Conservation (phyloP, 768 basidiomycete genomes). For the Amanita rimosa region DNA sequence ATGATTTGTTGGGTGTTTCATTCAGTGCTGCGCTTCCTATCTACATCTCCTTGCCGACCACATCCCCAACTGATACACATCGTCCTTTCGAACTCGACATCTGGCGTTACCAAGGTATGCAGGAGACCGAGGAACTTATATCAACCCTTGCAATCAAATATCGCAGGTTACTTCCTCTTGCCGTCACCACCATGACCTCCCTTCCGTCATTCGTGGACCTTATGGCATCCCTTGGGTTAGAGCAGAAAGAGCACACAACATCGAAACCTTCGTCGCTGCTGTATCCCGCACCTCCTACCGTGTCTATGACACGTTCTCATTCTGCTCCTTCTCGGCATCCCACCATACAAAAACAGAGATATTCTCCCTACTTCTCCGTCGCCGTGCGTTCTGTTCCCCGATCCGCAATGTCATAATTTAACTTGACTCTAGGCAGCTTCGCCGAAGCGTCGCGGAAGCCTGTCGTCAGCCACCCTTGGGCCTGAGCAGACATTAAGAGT, state of each 20-base stretch:
- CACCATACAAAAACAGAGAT: constrained; percentile 27
- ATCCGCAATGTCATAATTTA: constrained; percentile 5
- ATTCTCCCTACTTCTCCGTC: constrained; percentile 36
- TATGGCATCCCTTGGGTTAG: constrained; percentile 74
- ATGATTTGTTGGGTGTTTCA: not conserved
- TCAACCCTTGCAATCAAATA: constrained; percentile 15
- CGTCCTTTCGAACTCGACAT: constrained; percentile 30
- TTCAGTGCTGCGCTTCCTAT: not conserved
- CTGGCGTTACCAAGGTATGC: constrained; percentile 38
- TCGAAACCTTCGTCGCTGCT: constrained; percentile 33
- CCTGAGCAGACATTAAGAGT: constrained; percentile 26
- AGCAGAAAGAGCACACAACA: constrained; percentile 27
- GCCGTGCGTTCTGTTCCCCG: constrained; percentile 20
- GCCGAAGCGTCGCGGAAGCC: constrained; percentile 33
- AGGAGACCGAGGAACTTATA: constrained; percentile 27
- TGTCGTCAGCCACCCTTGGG: constrained; percentile 27
- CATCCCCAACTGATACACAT: constrained; percentile 25
- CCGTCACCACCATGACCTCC: constrained; percentile 41
- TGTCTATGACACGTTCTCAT: constrained; percentile 27
- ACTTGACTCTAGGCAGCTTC: constrained; percentile 20
- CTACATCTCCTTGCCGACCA: constrained; percentile 51
- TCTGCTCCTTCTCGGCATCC: constrained; percentile 34
- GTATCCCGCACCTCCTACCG: constrained; percentile 24
- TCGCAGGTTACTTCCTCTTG: constrained; percentile 19
- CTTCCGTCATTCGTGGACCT: constrained; percentile 84